Evolutionary conservation across 352 stramenopile species (phyloP).

Genomic region (Blastocystis sp.): DNA sequence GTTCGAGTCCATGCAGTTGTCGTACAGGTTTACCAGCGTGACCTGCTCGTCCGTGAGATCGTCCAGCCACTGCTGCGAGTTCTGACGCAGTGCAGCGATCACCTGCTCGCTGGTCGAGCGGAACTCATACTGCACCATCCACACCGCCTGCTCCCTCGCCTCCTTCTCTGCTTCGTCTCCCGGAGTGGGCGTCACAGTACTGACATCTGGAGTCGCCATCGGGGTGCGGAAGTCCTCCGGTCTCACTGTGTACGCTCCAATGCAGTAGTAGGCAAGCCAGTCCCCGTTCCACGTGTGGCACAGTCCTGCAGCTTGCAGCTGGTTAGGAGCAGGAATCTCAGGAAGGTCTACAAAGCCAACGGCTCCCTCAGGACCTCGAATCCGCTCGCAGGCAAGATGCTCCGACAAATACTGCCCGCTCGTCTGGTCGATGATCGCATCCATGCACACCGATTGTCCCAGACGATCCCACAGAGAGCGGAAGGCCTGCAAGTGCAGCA

Average conservation of each 20-base stretch:
- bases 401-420: background rate
- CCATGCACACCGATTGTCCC: background rate
- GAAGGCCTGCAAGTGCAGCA: constrained; percentile 43
- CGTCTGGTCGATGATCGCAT: constrained; percentile 11
- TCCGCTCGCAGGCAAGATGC: constrained; percentile 3
- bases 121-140: constrained; percentile 61
- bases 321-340: constrained; percentile 35
- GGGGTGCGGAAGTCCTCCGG: background rate
- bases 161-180: background rate
- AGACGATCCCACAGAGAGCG: constrained; percentile 55
- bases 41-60: constrained; percentile 59
- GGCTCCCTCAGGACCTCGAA: constrained; percentile 34
- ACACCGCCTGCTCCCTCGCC: background rate
- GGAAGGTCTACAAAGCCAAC: constrained; percentile 44
- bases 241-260: constrained; percentile 9
- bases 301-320: constrained; percentile 30
- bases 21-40: constrained; percentile 45
- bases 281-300: constrained; percentile 54
- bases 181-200: constrained; percentile 24
- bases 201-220: background rate
- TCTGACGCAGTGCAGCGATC: constrained; percentile 15
- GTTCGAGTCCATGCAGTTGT: constrained; percentile 46
- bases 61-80: constrained; percentile 57
- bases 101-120: constrained; percentile 54
- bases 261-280: constrained; percentile 59